Evolutionary conservation across 805 yeast genomes (phyloP).

Genomic region (Starmerella sirachaensis): DNA sequence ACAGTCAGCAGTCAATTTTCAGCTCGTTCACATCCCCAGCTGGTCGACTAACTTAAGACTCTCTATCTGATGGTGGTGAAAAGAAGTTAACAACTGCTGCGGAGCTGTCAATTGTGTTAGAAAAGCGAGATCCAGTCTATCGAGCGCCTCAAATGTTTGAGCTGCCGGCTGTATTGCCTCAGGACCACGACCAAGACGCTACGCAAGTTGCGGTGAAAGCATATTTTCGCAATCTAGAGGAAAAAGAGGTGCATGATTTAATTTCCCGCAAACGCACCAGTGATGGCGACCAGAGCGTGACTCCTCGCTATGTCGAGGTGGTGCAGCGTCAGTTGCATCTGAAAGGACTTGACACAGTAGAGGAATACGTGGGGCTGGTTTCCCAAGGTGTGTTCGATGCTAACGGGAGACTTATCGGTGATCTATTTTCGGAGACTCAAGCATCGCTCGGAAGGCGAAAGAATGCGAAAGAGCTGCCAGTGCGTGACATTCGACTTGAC

Average conservation of each 20-base stretch:
- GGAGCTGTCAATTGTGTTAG: neutral
- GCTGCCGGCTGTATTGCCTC: constrained; percentile 8
- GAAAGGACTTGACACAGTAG: neutral
- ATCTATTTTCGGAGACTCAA: constrained; percentile 2
- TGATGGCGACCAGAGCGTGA: neutral
- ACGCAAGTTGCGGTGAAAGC: neutral
- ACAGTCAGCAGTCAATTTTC: neutral
- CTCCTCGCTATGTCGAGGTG: constrained; percentile 3
- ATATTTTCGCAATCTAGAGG: constrained; percentile 4
- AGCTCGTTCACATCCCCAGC: neutral
- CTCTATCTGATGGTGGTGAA: neutral
- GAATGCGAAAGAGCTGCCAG: too few relatives aligned
- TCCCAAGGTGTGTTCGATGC: constrained; percentile 10
- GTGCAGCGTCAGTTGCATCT: neutral
- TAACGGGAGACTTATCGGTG: constrained; percentile 9
- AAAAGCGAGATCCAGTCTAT: neutral
- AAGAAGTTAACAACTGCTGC: neutral
- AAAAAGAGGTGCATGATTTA: constrained; percentile 1
- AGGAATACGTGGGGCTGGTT: constrained; percentile 12
- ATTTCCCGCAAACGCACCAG: neutral
- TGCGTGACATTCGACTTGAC: too few relatives aligned
- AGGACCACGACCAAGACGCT: constrained; percentile 2
- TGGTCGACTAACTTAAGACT: neutral
- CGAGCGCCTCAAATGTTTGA: constrained; percentile 6
- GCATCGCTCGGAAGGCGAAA: constrained; percentile 4